These are phyloP conservation scores for Aspergillus nidulans DNA, from an alignment of 495 filamentous ascomycete genomes.

Conservation along the genomic window DNA sequence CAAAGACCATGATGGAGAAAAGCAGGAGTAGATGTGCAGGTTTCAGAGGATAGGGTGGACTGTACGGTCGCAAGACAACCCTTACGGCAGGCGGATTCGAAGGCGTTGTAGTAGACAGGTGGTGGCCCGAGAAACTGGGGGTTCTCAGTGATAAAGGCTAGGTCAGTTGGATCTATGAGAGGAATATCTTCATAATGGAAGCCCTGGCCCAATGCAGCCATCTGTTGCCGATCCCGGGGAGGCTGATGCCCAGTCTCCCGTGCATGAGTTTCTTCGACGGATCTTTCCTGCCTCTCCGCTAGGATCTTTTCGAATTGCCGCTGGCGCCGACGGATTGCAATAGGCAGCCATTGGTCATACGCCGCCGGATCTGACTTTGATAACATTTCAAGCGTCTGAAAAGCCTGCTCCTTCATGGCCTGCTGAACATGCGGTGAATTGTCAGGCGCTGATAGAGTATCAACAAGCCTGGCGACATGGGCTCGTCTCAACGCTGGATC, in stretches of 20 bases:
- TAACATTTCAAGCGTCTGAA: neutral
- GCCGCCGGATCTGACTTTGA: neutral
- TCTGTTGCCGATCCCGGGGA: neutral
- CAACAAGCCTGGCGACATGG: neutral
- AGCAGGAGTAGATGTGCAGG: conserved; percentile 3
- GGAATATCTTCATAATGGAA: conserved; percentile 1
- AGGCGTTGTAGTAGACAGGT: neutral
- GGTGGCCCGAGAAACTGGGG: neutral
- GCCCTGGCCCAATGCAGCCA: neutral
- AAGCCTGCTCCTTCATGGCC: neutral
- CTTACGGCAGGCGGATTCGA: conserved; percentile 6
- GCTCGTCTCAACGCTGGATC: neutral
- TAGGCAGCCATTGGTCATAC: neutral
- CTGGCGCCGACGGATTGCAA: neutral
- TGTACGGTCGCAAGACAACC: conserved; percentile 2
- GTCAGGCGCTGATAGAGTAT: neutral
- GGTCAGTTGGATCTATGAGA: neutral
- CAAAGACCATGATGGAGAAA: conserved; percentile 19
- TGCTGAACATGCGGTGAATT: neutral
- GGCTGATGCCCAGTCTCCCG: neutral
- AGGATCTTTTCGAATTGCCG: neutral
- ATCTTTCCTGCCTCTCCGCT: neutral
- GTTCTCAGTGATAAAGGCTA: neutral
- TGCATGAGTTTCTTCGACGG: neutral
- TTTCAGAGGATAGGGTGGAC: neutral